phyloP scores from a whole-genome alignment of 2,329 filamentous ascomycete genomes.

The Neofusicoccum kwambonambiense region DNA sequence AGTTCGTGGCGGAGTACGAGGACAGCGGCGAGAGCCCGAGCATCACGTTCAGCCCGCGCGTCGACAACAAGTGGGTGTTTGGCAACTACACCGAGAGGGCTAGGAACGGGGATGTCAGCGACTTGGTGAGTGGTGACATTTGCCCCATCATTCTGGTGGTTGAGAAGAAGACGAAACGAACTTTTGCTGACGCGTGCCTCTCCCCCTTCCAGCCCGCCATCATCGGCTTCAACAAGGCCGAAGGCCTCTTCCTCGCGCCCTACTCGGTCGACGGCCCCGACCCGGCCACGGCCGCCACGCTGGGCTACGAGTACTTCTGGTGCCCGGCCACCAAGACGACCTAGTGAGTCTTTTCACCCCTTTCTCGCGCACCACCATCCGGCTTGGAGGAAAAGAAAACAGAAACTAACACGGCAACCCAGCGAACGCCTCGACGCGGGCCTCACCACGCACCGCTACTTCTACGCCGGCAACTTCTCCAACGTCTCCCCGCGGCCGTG shows the following conservation, averaged over 20 bases:
- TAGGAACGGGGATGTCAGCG: constrained; percentile 24
- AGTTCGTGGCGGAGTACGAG: constrained; percentile 32
- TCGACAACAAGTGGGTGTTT: constrained; percentile 35
- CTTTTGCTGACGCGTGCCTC: background rate
- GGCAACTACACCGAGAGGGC: constrained; percentile 35
- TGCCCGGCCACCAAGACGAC: constrained; percentile 33
- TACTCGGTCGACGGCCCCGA: constrained; percentile 34
- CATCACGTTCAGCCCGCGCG: constrained; percentile 29
- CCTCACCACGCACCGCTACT: constrained; percentile 36
- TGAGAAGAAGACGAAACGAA: background rate
- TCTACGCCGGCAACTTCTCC: constrained; percentile 31
- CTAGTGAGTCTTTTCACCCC: constrained; percentile 2
- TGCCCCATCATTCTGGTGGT: background rate
- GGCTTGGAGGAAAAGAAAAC: background rate
- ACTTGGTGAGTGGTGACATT: background rate
- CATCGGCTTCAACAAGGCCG: constrained; percentile 34
- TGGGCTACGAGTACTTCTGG: constrained; percentile 26
- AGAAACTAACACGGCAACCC: background rate
- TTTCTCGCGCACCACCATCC: background rate
- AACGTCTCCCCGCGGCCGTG: constrained; percentile 16
- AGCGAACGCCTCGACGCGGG: constrained; percentile 25
- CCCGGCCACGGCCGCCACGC: constrained; percentile 24
- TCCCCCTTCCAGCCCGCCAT: constrained; percentile 31
- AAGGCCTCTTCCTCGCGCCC: constrained; percentile 34
- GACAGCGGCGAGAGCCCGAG: constrained; percentile 28